Base-by-base conservation (phyloP, 495 filamentous ascomycete species). In the Pseudomonodictys pantanalensis region DNA sequence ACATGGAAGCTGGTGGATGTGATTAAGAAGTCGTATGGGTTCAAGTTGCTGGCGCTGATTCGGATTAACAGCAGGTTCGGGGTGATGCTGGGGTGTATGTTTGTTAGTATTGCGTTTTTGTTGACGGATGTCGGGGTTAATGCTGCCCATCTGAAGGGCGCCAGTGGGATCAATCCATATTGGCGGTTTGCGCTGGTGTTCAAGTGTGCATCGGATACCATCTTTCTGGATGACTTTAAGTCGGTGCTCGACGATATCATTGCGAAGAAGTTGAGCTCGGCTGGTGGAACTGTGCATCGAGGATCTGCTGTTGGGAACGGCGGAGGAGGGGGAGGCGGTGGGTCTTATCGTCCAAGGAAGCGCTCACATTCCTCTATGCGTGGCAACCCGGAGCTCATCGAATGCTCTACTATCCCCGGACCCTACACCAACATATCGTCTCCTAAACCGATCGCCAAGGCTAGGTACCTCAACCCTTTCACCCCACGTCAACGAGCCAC, bases 151-250 rank as follows among this genome's bases (percentile, higher is more conserved):
- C 30, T 42, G n/a, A 59, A 28, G 9, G 33, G 24, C 25, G 17
- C 30, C 22, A 41, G 33, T 9, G 60, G 64, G 1, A 60, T 68
- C 25, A 65, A 68, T 42, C 65, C 65, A 28, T 68, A 63, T 41
- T 68, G 65, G 65, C 38, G 62, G 43, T 50, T 64, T 24, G 56
- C 60, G 4, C 44, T 65, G 8, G 56, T 68, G 9, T 68, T 68
- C 61, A 68, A 68, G 39, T 68, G 65, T 42, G 62, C 62, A 8
- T 53, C 55, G 17, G 65, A 68, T 24, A 65, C 46, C 23, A 68
- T 68, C 15, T 57, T 68, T 20, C 56, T 68, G 10, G 65, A 68
- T 52, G 65, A 68, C 45, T 68, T 68, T 61, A 68, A 68, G 33
- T 49, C 49, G n/a, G 62, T 65, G 1, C 32, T 65, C 3, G 62